Base-by-base conservation (phyloP, 352 stramenopile genomes). In the Phytophthora pini region DNA sequence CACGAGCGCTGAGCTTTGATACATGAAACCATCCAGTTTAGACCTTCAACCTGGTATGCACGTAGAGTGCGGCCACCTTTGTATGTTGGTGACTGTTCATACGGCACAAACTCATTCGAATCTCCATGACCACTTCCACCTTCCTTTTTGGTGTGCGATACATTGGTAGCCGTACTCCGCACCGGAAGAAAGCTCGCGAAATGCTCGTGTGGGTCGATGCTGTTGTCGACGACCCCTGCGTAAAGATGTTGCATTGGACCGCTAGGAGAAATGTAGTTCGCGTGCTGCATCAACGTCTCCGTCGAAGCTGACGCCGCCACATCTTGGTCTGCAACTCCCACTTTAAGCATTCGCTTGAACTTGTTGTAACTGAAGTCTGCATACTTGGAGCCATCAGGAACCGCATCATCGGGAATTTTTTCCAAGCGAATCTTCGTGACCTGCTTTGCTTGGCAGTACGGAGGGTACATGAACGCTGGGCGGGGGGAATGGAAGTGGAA, bases 21-120 rank as follows among this genome's bases (percentile, higher is more conserved):
- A 55, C 79, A 93, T 10, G 87, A 90, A 29, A 95, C 80, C 84
- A 96, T 96, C 89, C 89, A 96, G 51, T 96, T 96, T 6, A 96
- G 68, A 12, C 89, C 89, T 57, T 96, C 89, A 10, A 96, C 87
- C 66, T 96, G 89, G 61, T 96, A 96, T 15, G 72, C 45, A 13
- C 87, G 87, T 13, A 96, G 63, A 5, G 87, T 97, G 5, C 88
- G 80, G 3, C 89, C 86, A 40, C 87, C 88, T 70, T 97, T 97
- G 67, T 85, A 97, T 1, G 86, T 95, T 51, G 89, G 89, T 6
- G 87, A 95, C 36, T 97, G 86, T 40, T 95, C 88, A 55, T 97
- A 97, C n/a, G 89, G 89, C 11, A 95, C 72, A 58, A 97, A 95
- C 17, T 95, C 88, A 45, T 80, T 87, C 34, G 82, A 70, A 24